Evolutionary conservation across 2,329 filamentous ascomycete genomes (phyloP), one percentile per base, ranked within the genome.

Genomic region (Fusarium graminum): DNA sequence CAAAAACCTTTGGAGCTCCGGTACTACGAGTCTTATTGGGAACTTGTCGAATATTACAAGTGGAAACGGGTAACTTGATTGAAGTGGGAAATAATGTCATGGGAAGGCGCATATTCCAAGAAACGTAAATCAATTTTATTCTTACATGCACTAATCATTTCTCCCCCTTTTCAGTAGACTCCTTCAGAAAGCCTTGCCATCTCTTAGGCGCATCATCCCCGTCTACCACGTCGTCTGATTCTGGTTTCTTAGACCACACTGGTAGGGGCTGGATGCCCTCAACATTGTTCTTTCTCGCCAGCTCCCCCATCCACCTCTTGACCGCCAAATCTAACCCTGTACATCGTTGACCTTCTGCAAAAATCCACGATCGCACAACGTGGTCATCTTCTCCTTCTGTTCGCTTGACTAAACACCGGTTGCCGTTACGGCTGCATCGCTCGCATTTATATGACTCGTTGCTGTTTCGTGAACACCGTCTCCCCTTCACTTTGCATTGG

Each of bases 351-450:
- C 25, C 36, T 16, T 44, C 28, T 14, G 51, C 49, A 41, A 69
- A 63, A 29, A n/a, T 44, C 52, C 38, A 52, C 7, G 29, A 22
- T 7, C 51, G 82, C 45, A 88, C 78, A 4, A 88, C 82, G 34
- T 36, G 16, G 71, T 89, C 85, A 74, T 88, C 85, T 55, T 88
- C 87, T 11, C 80, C 46, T 29, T 29, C 29, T n/a, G 6, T 30
- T 30, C 34, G 77, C 66, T 88, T 81, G 14, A 65, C 69, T 28
- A 67, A 67, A 62, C 67, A 79, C 56, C 19, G 67, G 45, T 66
- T 62, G 11, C 69, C 74, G 46, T 72, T 74, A 52, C 64, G 58
- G 40, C 28, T 56, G 29, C 68, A 75, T 56, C 68, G 71, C 46
- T 46, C 53, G 50, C 68, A 75, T 30, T 26, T 30, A 8, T 29